Evolutionary conservation across 2,329 filamentous ascomycete species (phyloP), one percentile per base, ranked within the genome.

Genomic region (Ascochyta fabae): DNA sequence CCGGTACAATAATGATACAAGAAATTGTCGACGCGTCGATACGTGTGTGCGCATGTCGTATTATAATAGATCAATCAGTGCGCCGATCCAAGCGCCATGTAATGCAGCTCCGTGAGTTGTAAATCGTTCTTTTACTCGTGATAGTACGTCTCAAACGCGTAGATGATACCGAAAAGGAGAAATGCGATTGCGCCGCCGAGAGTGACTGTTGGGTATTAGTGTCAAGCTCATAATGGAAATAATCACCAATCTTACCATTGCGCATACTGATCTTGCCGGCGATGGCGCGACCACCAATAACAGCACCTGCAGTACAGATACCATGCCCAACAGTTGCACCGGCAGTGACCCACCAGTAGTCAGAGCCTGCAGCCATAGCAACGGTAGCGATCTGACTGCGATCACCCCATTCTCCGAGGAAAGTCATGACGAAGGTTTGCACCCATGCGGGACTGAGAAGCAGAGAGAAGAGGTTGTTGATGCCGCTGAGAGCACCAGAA

Each of bases 381-480:
- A 99, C 96, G 0, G 95, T 99, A 22, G 95, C 95, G 69, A 99
- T 98, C 79, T 99, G 95, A 74, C 91, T 96, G 65, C 95, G 87
- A 71, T 99, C 95, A 53, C 95, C 95, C 95, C 95, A 99, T 76
- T 99, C 95, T 36, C 95, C 95, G 27, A 99, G 80, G 79, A 99
- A 99, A 2, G 95, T 99, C 95, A 99, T 99, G 67, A 96, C 86
- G 73, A 99, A 99, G 0, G 95, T 99, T 78, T 98, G 94, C 13
- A 99, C 95, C 95, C 95, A 99, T 0, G 93, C 95, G 1, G 95
- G 95, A 76, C 91, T 96, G 35, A 99, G 83, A 4, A 99, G 84
- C 6, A 99, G 82, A 10, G 91, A 92, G 60, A 92, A 86, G 4
- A 99, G 85, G 68, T 99, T 99, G 74, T 88, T 87, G 23, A 97